Conservation (phyloP, 257 asterid genomes). For the Leonotis leonurus region DNA sequence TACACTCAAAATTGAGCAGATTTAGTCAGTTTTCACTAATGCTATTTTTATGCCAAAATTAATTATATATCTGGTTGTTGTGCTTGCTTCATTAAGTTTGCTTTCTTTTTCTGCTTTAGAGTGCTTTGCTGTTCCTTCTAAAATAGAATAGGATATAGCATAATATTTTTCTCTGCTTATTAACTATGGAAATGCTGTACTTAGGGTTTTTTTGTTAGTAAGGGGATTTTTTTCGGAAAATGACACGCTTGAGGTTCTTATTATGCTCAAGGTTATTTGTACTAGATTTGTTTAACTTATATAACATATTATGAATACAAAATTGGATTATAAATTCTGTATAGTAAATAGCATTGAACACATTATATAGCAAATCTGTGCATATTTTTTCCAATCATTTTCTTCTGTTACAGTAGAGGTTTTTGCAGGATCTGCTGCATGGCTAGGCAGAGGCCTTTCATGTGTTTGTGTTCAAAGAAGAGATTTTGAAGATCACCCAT, state of each 20-base stretch:
- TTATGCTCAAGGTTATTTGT: neutral
- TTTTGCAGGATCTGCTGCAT: conserved; percentile 97
- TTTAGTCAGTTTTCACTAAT: conserved; percentile 1
- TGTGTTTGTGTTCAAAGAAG: conserved; percentile 96
- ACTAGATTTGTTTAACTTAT: neutral
- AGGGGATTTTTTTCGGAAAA: too few species aligned
- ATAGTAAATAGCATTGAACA: neutral
- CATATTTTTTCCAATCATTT: conserved; percentile 18
- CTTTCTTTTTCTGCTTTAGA: neutral
- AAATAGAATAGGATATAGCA: neutral
- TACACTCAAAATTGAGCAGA: conserved; percentile 1
- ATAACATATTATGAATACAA: neutral
- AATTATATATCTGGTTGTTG: neutral
- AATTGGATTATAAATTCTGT: neutral
- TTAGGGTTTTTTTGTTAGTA: neutral
- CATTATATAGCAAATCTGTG: conserved; percentile 4
- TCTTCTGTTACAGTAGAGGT: conserved; percentile 59
- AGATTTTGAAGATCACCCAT: conserved; percentile 86
- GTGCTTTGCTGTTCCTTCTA: neutral
- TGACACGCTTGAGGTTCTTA: neutral
- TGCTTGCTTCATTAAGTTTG: conserved; percentile 5
- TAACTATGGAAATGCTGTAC: neutral
- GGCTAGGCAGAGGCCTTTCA: conserved; percentile 96
- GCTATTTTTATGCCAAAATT: neutral
- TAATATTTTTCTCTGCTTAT: neutral